These are phyloP conservation scores for Mayamaea pseudoterrestris DNA, from an alignment of 108 stramenopile species.

Conservation along the genomic window DNA sequence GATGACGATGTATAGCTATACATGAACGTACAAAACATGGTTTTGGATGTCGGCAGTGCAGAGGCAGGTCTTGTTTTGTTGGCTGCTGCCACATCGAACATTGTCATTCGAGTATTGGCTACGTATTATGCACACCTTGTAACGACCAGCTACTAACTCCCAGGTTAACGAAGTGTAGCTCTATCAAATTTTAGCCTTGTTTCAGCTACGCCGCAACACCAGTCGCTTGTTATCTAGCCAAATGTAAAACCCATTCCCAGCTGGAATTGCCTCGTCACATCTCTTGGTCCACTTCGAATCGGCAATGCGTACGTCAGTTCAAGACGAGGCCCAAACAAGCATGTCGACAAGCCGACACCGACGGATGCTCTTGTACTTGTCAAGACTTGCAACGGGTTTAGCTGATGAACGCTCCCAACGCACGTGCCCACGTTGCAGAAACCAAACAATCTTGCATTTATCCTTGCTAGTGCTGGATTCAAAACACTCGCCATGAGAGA, in stretches of 20 bases:
- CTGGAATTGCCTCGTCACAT: constrained; percentile 63
- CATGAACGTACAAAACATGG: too few relatives aligned
- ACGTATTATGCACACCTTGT: too few relatives aligned
- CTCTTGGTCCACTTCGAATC: constrained; percentile 64
- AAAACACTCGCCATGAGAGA: constrained; percentile 43
- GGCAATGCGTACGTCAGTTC: constrained; percentile 76
- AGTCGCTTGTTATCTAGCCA: too few relatives aligned
- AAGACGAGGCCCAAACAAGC: constrained; percentile 42
- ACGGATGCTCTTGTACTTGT: constrained; percentile 41
- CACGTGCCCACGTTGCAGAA: constrained; percentile 73
- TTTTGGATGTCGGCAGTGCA: too few relatives aligned
- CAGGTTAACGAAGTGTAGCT: too few relatives aligned
- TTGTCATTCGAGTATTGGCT: too few relatives aligned
- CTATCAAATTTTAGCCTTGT: too few relatives aligned
- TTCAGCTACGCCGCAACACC: too few relatives aligned
- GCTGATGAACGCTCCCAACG: constrained; percentile 16
- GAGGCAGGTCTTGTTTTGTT: too few relatives aligned
- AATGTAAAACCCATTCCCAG: constrained; percentile 68
- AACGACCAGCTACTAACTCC: too few relatives aligned
- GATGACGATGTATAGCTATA: too few relatives aligned
- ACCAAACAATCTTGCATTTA: constrained; percentile 50
- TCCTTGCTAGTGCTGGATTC: constrained; percentile 15
- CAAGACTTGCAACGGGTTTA: constrained; percentile 11
- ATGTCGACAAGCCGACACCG: constrained; percentile 61
- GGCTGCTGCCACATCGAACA: too few relatives aligned